These are phyloP conservation scores for Giardia muris DNA, from an alignment of 208 protist species.

Conservation along the genomic window DNA sequence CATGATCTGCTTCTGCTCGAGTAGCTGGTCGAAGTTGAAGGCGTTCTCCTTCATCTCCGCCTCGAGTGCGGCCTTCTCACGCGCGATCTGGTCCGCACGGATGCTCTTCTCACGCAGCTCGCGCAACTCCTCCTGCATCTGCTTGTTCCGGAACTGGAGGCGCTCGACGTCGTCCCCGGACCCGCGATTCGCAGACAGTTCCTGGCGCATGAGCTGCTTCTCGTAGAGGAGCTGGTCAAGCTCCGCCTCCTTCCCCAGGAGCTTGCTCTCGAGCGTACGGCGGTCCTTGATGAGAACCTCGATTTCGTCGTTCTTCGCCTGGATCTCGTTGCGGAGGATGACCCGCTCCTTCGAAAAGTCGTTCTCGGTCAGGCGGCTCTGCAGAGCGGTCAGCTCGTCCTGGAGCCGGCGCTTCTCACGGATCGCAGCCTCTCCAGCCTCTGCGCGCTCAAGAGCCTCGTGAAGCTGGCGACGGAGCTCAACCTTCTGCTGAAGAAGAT, in stretches of 20 bases:
- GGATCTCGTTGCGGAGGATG: constrained; percentile 1
- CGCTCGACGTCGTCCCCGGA: background rate
- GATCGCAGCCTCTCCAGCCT: background rate
- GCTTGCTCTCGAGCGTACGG: background rate
- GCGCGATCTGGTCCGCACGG: background rate
- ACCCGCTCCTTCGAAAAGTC: background rate
- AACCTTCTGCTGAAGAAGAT: background rate
- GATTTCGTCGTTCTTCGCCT: background rate
- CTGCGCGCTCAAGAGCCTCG: background rate
- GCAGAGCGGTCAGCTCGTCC: background rate
- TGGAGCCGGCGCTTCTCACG: background rate
- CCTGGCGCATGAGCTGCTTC: background rate
- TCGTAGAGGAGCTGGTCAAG: background rate
- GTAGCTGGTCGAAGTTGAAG: background rate
- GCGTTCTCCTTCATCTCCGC: background rate
- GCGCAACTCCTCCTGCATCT: background rate
- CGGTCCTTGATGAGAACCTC: background rate
- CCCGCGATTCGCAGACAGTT: background rate
- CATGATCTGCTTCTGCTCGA: background rate
- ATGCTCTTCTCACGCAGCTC: background rate
- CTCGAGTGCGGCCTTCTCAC: background rate
- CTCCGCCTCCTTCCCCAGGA: background rate
- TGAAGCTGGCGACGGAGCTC: background rate
- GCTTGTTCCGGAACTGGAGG: background rate
- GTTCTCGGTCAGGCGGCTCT: background rate